Conservation (phyloP, 495 filamentous ascomycete species). For the Lasiosphaeria miniovina region DNA sequence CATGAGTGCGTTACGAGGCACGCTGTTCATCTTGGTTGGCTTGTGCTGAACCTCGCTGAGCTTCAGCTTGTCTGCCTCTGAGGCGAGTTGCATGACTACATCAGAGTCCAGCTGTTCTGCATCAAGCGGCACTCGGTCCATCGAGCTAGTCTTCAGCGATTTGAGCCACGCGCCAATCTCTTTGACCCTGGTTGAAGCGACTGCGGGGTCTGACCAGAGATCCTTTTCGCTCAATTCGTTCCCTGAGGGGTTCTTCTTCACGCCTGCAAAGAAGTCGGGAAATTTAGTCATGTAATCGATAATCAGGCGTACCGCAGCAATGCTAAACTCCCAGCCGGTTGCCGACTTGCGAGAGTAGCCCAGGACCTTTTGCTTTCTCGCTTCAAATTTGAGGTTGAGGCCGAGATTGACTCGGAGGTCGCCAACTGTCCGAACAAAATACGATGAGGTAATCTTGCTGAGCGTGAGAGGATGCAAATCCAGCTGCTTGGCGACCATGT, state of each 20-base stretch:
- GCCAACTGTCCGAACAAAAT: constrained; percentile 75
- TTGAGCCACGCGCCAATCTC: constrained; percentile 94
- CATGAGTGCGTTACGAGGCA: constrained; percentile 82
- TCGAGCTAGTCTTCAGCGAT: constrained; percentile 79
- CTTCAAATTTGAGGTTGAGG: constrained; percentile 95
- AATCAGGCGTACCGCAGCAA: constrained; percentile 75
- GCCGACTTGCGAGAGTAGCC: constrained; percentile 85
- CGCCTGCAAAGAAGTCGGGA: constrained; percentile 87
- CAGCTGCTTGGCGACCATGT: constrained; percentile 75
- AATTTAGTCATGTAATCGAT: constrained; percentile 88
- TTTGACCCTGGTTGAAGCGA: constrained; percentile 65
- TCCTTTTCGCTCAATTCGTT: constrained; percentile 63
- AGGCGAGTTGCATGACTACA: constrained; percentile 76
- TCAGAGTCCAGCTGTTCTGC: constrained; percentile 94
- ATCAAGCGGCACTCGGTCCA: constrained; percentile 90
- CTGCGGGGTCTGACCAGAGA: constrained; percentile 71
- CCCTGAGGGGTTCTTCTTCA: constrained; percentile 61
- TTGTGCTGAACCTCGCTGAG: constrained; percentile 43
- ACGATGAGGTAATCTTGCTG: constrained; percentile 93
- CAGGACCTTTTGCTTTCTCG: constrained; percentile 89
- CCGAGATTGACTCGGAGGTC: constrained; percentile 80
- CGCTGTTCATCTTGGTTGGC: constrained; percentile 61
- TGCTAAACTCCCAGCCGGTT: constrained; percentile 92
- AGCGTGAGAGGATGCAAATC: constrained; percentile 80
- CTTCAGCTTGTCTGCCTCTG: constrained; percentile 61